Base-by-base conservation (phyloP, 1,139 yeast genomes). In the Protomyces macrosporus region DNA sequence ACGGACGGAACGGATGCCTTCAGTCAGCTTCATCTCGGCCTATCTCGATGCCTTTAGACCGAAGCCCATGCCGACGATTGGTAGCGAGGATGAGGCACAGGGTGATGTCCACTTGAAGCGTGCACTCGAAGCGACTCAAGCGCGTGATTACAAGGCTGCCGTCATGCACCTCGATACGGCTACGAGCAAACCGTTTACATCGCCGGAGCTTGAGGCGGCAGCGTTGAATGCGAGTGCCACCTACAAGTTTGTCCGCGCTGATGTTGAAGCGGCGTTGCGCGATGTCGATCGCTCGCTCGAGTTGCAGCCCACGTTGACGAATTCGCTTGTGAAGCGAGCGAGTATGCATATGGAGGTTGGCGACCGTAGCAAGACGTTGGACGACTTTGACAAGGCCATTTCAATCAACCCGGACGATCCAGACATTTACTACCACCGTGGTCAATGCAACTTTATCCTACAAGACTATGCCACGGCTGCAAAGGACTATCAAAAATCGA, bases 371-470 rank as follows among this genome's bases (percentile, higher is more conserved):
- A 84, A 82, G 68, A 87, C 96, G 53, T 81, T 83, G 67, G 76
- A 79, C 63, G 90, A 87, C 75, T 90, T 93, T 72, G 83, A 83
- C 62, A 78, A 81, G 65, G 98, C 98, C 50, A 80, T 85, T 69
- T 79, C 81, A 67, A 74, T 88, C 70, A 86, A 88, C 72, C 84
- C 93, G 56, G 77, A 82, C 42, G 84, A 85, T 73, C 84, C 96
- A 45, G 97, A 95, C 74, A 84, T 88, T 69, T 89, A 85, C 79
- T 93, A 93, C 80, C 98, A 95, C 78, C 86, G 88, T 73, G 98
- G 96, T 70, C 99, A 95, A 82, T 82, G 91, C 74, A 83, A 82
- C 75, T 93, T 91, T 78, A 80, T 93, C 71, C 84, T 89, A 68
- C 87, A 86, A 68, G 88, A 90, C 70, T 84, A 88, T 72, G 78